phyloP scores from a whole-genome alignment of 345 rosid genomes.

The Crucihimalaya himalaica region DNA sequence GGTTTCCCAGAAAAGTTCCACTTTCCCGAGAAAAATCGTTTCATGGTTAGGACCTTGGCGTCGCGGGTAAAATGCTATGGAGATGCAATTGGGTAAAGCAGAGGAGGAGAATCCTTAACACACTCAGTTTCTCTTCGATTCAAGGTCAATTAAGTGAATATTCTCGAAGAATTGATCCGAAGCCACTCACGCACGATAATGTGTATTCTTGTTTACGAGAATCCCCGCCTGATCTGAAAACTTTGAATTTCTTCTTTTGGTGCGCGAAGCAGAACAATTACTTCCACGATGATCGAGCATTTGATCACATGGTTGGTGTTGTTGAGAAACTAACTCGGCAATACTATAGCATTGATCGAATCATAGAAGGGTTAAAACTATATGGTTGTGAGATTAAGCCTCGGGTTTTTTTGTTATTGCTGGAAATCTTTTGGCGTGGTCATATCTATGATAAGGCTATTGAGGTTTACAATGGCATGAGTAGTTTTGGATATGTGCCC shows the following conservation, averaged over 20 bases:
- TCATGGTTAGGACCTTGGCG: constrained; percentile 31
- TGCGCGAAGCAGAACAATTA: constrained; percentile 56
- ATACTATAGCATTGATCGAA: constrained; percentile 37
- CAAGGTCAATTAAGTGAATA: constrained; percentile 16
- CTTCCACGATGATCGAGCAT: constrained; percentile 55
- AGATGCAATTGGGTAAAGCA: constrained; percentile 43
- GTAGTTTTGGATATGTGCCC: constrained; percentile 50
- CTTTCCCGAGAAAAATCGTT: neutral
- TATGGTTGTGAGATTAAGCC: constrained; percentile 53
- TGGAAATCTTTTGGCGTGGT: constrained; percentile 80
- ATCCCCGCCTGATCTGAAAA: constrained; percentile 62
- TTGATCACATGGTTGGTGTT: constrained; percentile 54
- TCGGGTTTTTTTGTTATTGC: constrained; percentile 52
- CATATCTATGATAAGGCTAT: constrained; percentile 52
- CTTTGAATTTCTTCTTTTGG: constrained; percentile 64
- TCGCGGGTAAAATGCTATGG: constrained; percentile 47
- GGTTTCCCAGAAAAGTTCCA: neutral
- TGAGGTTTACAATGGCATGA: constrained; percentile 55
- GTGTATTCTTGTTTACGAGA: constrained; percentile 49
- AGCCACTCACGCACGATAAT: constrained; percentile 46
- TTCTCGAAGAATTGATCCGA: neutral
- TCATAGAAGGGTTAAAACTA: constrained; percentile 46
- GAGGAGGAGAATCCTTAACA: constrained; percentile 31
- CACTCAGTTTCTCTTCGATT: constrained; percentile 31
- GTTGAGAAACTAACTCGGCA: constrained; percentile 45